Evolutionary conservation across 257 asterid genomes (phyloP).

Genomic region (Coffea eugenioides): DNA sequence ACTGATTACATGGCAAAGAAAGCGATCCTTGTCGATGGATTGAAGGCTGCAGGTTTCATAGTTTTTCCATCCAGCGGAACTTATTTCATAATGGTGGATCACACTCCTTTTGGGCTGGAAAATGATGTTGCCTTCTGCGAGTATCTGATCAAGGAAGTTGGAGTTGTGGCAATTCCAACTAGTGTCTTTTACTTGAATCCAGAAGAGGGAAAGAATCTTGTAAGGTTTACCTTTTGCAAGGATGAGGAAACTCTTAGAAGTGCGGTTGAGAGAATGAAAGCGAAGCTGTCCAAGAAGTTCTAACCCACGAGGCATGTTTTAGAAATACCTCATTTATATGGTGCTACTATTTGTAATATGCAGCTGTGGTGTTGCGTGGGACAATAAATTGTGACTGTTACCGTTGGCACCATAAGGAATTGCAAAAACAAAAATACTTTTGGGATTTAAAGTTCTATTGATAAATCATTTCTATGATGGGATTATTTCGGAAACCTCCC

Average conservation of each 20-base stretch:
- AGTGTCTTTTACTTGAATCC: slow-evolving; percentile 89
- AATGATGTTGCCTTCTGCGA: slow-evolving; percentile 84
- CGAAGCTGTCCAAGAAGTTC: slow-evolving; percentile 48
- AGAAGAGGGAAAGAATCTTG: slow-evolving; percentile 91
- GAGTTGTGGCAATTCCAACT: slow-evolving; percentile 92
- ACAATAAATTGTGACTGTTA: neutral
- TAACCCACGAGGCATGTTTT: neutral
- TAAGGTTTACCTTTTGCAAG: slow-evolving; percentile 95
- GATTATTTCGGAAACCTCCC: too few species aligned
- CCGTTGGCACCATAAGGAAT: neutral
- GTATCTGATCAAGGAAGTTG: slow-evolving; percentile 86
- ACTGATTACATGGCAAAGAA: slow-evolving; percentile 72
- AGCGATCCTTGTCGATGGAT: slow-evolving; percentile 74
- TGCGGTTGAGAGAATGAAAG: slow-evolving; percentile 68
- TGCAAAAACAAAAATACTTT: neutral
- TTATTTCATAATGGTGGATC: slow-evolving; percentile 87
- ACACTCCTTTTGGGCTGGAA: slow-evolving; percentile 73
- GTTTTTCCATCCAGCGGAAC: slow-evolving; percentile 93
- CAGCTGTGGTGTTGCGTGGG: neutral
- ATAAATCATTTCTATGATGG: too few species aligned
- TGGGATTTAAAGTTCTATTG: neutral
- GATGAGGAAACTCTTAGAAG: slow-evolving; percentile 66
- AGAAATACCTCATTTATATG: neutral
- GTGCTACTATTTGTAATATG: neutral
- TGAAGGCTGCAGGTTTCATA: slow-evolving; percentile 71